Evolutionary conservation across 352 stramenopile species (phyloP), one percentile per base, ranked within the genome.

Genomic region (Pythium aphanidermatum): DNA sequence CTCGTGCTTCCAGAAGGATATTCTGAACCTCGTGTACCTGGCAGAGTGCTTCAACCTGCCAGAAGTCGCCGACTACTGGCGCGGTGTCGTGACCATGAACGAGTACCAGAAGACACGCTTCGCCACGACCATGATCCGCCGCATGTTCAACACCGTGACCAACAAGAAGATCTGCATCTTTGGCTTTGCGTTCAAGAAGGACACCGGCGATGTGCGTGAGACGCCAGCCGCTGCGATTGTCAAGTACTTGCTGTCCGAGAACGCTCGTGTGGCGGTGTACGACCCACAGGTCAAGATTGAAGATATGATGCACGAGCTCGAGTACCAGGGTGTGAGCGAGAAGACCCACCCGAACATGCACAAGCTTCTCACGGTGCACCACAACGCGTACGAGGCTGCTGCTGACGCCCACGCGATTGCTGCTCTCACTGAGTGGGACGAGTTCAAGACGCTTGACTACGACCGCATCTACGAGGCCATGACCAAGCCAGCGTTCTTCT

Each of bases 31-130:
- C 14, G 96, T 99, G 28, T 99, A 99, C 66, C 73, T 99, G 35
- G 98, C 95, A 37, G 79, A 99, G 71, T 96, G 75, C 31, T 98
- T 98, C 63, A 96, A 98, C 35, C 65, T 99, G 43, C 76, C 95
- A 6, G 96, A 99, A 58, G 98, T 99, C 45, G 96, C 96, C 19
- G 93, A 98, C 25, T 99, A 99, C 75, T 99, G 97, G 97, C 86
- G 98, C 43, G 83, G 97, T 54, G 97, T 99, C 14, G 96, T 99
- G 43, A 74, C 81, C 19, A 98, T 99, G 92, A 99, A 99, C 81
- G 95, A 99, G 49, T 99, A 98, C 74, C 97, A 99, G 72, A 99
- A 99, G 86, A 87, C 88, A 23, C 87, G 97, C n/a, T 99, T 99
- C 64, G 95, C 92, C 5, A 88, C 96, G 51, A 98, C 95, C 36